Percentiles rank a stretch among this genome's conserved stretches.
Evolutionary conservation across 2,329 filamentous ascomycete species (phyloP).

Genomic region (Hypomyces perniciosus): DNA sequence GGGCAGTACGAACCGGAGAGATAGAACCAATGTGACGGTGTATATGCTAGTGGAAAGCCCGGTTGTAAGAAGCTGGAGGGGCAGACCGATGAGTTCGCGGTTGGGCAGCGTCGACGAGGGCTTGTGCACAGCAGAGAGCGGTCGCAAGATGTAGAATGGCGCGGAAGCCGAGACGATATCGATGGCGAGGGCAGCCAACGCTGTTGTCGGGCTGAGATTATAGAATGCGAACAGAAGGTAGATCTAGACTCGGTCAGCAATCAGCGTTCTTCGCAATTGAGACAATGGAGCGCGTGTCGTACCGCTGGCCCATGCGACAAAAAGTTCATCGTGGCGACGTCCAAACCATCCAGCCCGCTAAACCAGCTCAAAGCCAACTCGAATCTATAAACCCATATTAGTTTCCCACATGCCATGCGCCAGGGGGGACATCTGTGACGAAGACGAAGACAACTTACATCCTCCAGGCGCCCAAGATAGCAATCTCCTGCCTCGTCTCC

Average conservation of each 20-base stretch:
- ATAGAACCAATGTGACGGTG: constrained; percentile 62
- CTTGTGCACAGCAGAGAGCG: constrained; percentile 58
- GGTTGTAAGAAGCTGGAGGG: constrained; percentile 58
- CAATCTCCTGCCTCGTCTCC: constrained; percentile 57
- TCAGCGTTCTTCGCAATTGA: background rate
- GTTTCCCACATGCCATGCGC: constrained; percentile 2
- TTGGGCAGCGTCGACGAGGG: constrained; percentile 49
- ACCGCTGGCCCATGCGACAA: constrained; percentile 70
- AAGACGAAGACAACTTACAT: constrained; percentile 37
- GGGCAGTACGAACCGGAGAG: constrained; percentile 66
- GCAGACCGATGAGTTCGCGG: constrained; percentile 58
- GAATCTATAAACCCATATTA: constrained; percentile 38
- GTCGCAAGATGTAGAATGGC: constrained; percentile 70
- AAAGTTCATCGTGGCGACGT: constrained; percentile 59
- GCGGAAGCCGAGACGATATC: constrained; percentile 63
- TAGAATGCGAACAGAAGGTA: constrained; percentile 78
- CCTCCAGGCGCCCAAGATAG: constrained; percentile 46
- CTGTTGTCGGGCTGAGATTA: constrained; percentile 55
- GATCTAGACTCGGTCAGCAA: constrained; percentile 39
- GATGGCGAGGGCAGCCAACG: constrained; percentile 57
- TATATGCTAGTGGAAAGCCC: constrained; percentile 69
- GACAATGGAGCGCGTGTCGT: constrained; percentile 11
- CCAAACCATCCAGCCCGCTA: constrained; percentile 66
- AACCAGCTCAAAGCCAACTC: constrained; percentile 71
- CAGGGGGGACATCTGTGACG: background rate